Base-by-base conservation (phyloP, 345 rosid species). In the Citrus reticulata region DNA sequence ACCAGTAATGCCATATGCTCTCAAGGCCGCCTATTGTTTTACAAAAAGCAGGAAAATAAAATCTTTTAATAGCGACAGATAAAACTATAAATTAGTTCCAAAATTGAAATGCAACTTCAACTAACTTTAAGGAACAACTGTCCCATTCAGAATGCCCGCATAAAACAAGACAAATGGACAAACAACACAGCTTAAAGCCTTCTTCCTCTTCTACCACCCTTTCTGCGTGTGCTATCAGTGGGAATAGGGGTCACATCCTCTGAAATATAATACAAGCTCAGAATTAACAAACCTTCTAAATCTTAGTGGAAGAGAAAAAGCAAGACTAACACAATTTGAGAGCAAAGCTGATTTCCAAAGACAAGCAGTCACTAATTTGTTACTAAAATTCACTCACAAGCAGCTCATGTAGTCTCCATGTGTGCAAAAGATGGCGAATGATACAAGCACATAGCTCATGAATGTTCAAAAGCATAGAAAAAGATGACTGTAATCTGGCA, bases 161-260 rank as follows among this genome's bases (percentile, higher is more conserved):
- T 73, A 46, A 57, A 73, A 57, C 39, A 17, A n/a, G 22, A 1
- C 35, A 75, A 37, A 16, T 2, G 7, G 1, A 46, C 22, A 17
- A 65, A 16, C n/a, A 35, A 39, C 30, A 54, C 30, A 20, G 72
- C 70, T 77, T 76, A 89, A 79, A 89, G 88, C 81, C 91, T 87
- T 80, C 92, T 86, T 75, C 92, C 92, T 70, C 92, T 87, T 76
- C 91, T 86, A 62, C 92, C 92, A 10, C 92, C 88, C 92, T 89
- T 88, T 77, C 90, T 83, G 55, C 91, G 88, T 39, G 92, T 89
- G 81, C 92, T 88, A 77, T 89, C 91, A 0, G 91, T 87, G 0
- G 91, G 92, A 59, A 89, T 89, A 0, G 91, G 92, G 1, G 92
- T 89, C 76, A 86, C 92, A 9, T 89, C 92, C 91, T 89, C 90